Base-by-base conservation (phyloP, 176 grass and related monocot genomes). In the Phragmites australis region DNA sequence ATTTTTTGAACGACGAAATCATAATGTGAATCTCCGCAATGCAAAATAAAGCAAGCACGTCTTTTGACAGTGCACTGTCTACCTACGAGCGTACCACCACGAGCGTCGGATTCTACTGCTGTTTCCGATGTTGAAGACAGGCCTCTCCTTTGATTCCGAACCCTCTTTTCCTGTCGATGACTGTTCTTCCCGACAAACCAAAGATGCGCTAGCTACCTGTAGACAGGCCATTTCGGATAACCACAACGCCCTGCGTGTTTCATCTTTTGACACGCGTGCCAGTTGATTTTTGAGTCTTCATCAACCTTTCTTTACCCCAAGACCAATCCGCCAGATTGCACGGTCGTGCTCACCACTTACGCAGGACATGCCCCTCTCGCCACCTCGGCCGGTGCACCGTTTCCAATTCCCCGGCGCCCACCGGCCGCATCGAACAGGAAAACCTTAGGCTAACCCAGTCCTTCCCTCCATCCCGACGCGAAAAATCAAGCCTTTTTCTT, bases 291-390 rank as follows among this genome's bases (percentile, higher is more conserved):
- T 15, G n/a, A n/a, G 50, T 16, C 23, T n/a, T 55, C 5, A 23
- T 14, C 34, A 9, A 43, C 65, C 10, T 13, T 9, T 8, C 21
- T 13, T 9, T 19, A 6, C 17, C 16, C 41, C 11, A 22, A 63
- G 27, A 82, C 6, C 49, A 76, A 47, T 68, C 74, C 23, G 30
- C 65, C 23, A 50, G 52, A 43, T 13, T 50, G 41, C 52, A n/a
- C 22, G 65, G 53, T 5, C 83, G 84, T 85, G 84, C 58, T 80
- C 75, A 72, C 12, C 74, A 85, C 74, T 23, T n/a, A 54, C 56
- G 40, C 15, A 30, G 45, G 42, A 32, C 47, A 55, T 68, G 63
- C 50, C 12, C 5, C 2, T 80, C 62, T 45, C 23, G 77, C 57
- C 61, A 1, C 63, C 37, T 22, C 14, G 51, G 32, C 55, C 67